Percentiles rank a stretch among this genome's conserved stretches.
Conservation (phyloP, 202 grass and related monocot genomes). For the Carex arenaria region DNA sequence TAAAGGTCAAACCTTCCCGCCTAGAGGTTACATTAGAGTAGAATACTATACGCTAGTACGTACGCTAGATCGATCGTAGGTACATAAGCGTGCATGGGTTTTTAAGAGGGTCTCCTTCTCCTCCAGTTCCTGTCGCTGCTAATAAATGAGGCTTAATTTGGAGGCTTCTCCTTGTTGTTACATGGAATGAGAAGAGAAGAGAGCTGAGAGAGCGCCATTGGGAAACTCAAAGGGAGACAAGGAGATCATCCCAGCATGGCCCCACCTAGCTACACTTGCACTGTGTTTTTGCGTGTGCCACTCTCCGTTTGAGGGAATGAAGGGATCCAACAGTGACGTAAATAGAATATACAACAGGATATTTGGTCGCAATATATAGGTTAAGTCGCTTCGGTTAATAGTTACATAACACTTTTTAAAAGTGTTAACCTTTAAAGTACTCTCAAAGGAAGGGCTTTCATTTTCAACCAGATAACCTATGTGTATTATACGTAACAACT, state of each 20-base stretch:
- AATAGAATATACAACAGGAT: not conserved
- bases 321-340: not conserved
- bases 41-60: not conserved
- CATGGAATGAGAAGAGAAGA: not conserved
- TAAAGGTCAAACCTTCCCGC: constrained; percentile 28
- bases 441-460: not conserved
- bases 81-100: constrained; percentile 20
- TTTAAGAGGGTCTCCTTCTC: constrained; percentile 11
- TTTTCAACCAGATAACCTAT: not conserved
- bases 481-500: not conserved
- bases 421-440: not conserved
- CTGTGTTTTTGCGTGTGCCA: constrained; percentile 8
- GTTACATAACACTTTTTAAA: not conserved
- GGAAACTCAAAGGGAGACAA: constrained; percentile 55
- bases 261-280: constrained; percentile 13
- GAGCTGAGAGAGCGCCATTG: constrained; percentile 13
- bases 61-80: not conserved
- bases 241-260: constrained; percentile 51
- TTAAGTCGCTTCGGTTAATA: not conserved
- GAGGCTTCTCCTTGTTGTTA: constrained; percentile 62
- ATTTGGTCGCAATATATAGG: not conserved
- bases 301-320: constrained; percentile 16
- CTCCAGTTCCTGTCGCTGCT: constrained; percentile 14
- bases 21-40: not conserved
- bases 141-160: constrained; percentile 34